These are phyloP conservation scores for Tylopilus sp. DNA, from an alignment of 768 basidiomycete species.

Conservation along the genomic window DNA sequence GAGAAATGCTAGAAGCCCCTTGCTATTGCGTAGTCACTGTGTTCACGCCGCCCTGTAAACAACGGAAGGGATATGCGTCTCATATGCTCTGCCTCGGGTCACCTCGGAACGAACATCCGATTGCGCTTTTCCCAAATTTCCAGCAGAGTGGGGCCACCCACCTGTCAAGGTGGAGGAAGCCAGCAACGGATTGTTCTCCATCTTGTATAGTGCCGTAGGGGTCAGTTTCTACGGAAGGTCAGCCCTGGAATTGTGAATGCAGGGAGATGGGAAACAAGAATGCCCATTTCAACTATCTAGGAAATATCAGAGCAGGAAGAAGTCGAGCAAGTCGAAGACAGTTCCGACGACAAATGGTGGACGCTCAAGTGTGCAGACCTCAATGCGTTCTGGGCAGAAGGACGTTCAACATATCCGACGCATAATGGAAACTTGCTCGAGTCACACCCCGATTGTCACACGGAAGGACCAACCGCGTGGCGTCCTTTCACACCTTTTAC, in stretches of 20 bases:
- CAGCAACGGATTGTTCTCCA: constrained; percentile 44
- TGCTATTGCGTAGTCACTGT: constrained; percentile 54
- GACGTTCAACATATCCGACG: constrained; percentile 40
- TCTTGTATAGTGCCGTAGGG: constrained; percentile 56
- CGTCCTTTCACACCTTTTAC: constrained; percentile 40
- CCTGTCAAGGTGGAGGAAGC: constrained; percentile 34
- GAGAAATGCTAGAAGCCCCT: too few species aligned
- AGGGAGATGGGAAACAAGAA: too few species aligned
- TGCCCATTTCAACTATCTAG: constrained; percentile 41
- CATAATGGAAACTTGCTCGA: constrained; percentile 20
- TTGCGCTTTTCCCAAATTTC: constrained; percentile 35
- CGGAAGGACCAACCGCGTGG: constrained; percentile 30
- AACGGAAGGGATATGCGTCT: constrained; percentile 53
- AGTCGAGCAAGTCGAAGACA: not conserved
- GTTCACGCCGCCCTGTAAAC: constrained; percentile 48
- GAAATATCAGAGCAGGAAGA: constrained; percentile 22
- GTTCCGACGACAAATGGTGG: constrained; percentile 7
- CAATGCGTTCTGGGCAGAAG: constrained; percentile 34
- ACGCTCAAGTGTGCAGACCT: constrained; percentile 37
- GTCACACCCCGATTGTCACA: constrained; percentile 5
- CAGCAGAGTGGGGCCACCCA: constrained; percentile 41
- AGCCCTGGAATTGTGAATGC: too few species aligned
- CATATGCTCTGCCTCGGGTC: constrained; percentile 66
- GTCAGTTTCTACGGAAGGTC: constrained; percentile 13
- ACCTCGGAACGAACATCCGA: constrained; percentile 33